These are phyloP conservation scores for Lumnitzera littorea DNA, from an alignment of 345 rosid genomes.

Conservation along the genomic window DNA sequence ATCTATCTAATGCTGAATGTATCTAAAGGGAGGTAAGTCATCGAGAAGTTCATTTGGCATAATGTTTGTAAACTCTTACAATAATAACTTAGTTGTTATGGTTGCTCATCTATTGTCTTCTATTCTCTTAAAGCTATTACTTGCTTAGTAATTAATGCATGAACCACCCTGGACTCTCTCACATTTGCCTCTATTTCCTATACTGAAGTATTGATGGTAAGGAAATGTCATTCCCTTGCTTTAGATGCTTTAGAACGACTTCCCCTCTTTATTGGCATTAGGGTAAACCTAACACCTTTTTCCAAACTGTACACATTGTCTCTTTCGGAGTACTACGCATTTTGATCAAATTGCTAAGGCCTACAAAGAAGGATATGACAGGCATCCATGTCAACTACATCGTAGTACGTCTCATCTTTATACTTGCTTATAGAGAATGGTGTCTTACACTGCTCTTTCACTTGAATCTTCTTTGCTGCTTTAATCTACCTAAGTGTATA, in stretches of 20 bases:
- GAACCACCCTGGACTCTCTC: too few species aligned
- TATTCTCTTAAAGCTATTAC: not conserved
- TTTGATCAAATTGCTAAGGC: slow-evolving; percentile 2
- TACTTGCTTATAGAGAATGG: not conserved
- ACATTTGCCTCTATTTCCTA: not conserved
- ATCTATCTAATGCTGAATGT: not conserved
- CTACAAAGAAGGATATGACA: not conserved
- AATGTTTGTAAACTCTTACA: not conserved
- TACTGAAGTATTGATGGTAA: not conserved
- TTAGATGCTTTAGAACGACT: too few species aligned
- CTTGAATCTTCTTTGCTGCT: not conserved
- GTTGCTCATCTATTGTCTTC: too few species aligned
- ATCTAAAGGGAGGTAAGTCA: not conserved
- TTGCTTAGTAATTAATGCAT: too few species aligned
- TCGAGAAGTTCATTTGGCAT: too few species aligned
- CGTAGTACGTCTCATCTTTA: not conserved
- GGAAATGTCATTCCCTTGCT: too few species aligned
- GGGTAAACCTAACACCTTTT: not conserved
- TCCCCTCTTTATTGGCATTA: too few species aligned
- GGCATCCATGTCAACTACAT: not conserved
- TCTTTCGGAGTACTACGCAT: not conserved
- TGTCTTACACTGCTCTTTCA: not conserved
- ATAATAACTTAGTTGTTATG: not conserved
- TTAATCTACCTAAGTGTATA: not conserved
- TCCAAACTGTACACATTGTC: not conserved